Percentiles rank a stretch among this genome's conserved stretches.
Evolutionary conservation across 2,329 filamentous ascomycete genomes (phyloP).

Genomic region (Coniochaeta sp.): DNA sequence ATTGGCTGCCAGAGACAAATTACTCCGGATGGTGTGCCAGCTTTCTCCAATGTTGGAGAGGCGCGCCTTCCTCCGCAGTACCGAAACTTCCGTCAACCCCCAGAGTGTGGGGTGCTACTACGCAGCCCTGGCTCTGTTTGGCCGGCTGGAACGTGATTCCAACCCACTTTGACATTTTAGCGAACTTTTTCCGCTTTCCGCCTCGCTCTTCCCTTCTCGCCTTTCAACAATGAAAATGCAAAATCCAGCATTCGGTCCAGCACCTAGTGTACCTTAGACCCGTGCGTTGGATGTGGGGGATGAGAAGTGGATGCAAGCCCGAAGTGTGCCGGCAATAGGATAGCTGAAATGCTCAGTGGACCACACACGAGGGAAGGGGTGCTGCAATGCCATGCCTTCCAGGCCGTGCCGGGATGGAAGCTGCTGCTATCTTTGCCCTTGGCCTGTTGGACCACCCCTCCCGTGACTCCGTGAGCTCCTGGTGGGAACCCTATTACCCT

Average conservation of each 20-base stretch:
- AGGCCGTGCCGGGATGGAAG: background rate
- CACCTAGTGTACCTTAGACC: too few relatives aligned
- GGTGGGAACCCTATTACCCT: too few relatives aligned
- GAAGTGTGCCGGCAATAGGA: too few relatives aligned
- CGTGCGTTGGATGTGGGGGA: background rate
- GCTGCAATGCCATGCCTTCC: background rate
- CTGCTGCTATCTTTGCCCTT: background rate
- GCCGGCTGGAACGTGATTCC: background rate
- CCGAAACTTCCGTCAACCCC: slow-evolving; percentile 9
- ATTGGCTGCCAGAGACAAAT: slow-evolving; percentile 14
- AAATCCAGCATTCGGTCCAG: too few relatives aligned
- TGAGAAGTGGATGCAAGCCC: background rate
- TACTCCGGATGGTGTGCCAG: slow-evolving; percentile 12
- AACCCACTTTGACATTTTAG: background rate
- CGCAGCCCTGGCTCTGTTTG: background rate
- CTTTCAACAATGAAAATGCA: background rate
- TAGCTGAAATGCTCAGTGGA: background rate
- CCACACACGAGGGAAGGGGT: background rate
- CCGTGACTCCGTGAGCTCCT: background rate
- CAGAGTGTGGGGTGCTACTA: background rate
- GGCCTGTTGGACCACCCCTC: background rate
- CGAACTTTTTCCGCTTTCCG: background rate
- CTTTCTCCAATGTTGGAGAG: background rate
- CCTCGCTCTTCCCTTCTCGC: background rate
- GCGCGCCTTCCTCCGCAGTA: slow-evolving; percentile 4